phyloP scores from a whole-genome alignment of 129 eudicot genomes.

The Tagetes patula region DNA sequence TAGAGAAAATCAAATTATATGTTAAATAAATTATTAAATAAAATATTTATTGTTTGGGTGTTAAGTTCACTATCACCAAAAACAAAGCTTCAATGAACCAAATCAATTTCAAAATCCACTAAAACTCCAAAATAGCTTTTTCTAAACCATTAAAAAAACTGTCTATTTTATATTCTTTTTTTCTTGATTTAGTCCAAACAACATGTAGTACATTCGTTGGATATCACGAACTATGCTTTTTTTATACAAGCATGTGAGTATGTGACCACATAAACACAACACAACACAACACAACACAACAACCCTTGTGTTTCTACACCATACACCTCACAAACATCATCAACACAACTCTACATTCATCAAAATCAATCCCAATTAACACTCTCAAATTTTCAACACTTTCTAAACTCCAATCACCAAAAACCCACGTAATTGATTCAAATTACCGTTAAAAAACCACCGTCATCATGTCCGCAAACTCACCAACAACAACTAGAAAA shows the following conservation, averaged over 20 bases:
- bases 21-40: too few relatives aligned
- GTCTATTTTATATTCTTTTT: too few relatives aligned
- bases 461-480: background rate
- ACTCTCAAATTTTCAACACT: background rate
- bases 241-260: background rate
- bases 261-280: too few relatives aligned
- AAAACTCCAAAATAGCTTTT: too few relatives aligned
- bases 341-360: background rate
- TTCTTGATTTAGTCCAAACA: constrained; percentile 1
- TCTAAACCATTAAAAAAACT: too few relatives aligned
- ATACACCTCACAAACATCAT: constrained; percentile 15
- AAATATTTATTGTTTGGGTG: too few relatives aligned
- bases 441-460: background rate
- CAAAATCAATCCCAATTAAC: background rate
- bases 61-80: too few relatives aligned
- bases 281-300: too few relatives aligned
- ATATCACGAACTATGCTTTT: constrained; percentile 1
- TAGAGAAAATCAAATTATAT: too few relatives aligned
- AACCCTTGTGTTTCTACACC: background rate
- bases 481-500: constrained; percentile 19
- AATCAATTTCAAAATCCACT: too few relatives aligned
- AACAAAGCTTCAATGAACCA: too few relatives aligned
- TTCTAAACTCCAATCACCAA: background rate
- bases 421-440: too few relatives aligned
- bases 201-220: constrained; percentile 5